phyloP scores from a whole-genome alignment of 352 stramenopile species.

The Lagenidium giganteum region DNA sequence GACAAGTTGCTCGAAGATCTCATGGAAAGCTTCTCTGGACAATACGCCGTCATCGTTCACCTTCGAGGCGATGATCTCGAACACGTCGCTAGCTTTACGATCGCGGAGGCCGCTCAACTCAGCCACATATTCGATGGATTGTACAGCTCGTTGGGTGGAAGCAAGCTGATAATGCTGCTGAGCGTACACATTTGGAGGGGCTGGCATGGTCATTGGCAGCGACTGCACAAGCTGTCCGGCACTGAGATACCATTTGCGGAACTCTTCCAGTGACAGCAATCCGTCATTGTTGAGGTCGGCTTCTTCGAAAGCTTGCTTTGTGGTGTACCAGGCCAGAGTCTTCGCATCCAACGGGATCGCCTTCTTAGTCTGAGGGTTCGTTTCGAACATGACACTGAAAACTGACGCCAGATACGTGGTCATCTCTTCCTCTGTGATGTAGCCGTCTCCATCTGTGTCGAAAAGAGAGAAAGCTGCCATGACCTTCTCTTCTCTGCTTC shows the following conservation, averaged over 20 bases:
- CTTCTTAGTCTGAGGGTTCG: slow-evolving; percentile 22
- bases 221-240: slow-evolving; percentile 3
- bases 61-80: slow-evolving; percentile 77
- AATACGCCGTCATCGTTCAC: slow-evolving; percentile 82
- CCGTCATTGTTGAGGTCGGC: slow-evolving; percentile 82
- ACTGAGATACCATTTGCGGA: slow-evolving; percentile 69
- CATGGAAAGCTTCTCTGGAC: slow-evolving; percentile 57
- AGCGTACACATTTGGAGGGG: slow-evolving; percentile 14
- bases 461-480: slow-evolving; percentile 80
- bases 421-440: slow-evolving; percentile 82
- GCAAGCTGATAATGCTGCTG: not conserved
- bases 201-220: slow-evolving; percentile 8
- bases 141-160: slow-evolving; percentile 20
- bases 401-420: slow-evolving; percentile 69
- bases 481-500: slow-evolving; percentile 72
- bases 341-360: slow-evolving; percentile 46
- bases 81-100: slow-evolving; percentile 57
- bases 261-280: slow-evolving; percentile 74
- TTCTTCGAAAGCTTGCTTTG: slow-evolving; percentile 78
- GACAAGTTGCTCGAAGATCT: slow-evolving; percentile 62
- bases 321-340: slow-evolving; percentile 64
- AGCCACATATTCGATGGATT: slow-evolving; percentile 55
- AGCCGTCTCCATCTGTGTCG: slow-evolving; percentile 77
- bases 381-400: slow-evolving; percentile 65
- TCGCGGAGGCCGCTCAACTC: slow-evolving; percentile 51